Percentiles rank a stretch among this genome's conserved stretches.
These are phyloP conservation scores for Hirsutella minnesotensis DNA, from an alignment of 2,329 filamentous ascomycete genomes.

Conservation along the genomic window DNA sequence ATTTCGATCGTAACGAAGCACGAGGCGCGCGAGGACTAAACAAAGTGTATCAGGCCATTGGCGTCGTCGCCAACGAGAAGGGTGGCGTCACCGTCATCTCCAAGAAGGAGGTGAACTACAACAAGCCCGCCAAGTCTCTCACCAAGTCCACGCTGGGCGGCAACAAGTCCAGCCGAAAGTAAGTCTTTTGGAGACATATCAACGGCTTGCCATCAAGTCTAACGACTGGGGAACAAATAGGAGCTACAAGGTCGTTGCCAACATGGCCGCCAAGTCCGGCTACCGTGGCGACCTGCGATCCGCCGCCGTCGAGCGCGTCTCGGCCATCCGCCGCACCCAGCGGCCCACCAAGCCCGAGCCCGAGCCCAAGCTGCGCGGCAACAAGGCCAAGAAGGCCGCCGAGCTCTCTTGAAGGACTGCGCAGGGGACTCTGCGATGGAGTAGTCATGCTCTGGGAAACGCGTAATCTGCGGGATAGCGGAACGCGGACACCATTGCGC, in stretches of 20 bases:
- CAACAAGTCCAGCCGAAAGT: slow-evolving; percentile 65
- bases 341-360: slow-evolving; percentile 63
- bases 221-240: slow-evolving; percentile 31
- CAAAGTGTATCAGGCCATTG: slow-evolving; percentile 56
- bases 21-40: slow-evolving; percentile 5
- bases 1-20: slow-evolving; percentile 16
- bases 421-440: background rate
- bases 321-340: slow-evolving; percentile 72
- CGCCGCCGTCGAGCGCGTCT: slow-evolving; percentile 74
- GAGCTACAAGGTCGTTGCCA: slow-evolving; percentile 83
- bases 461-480: slow-evolving; percentile 1
- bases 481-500: background rate
- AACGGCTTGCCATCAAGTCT: slow-evolving; percentile 3
- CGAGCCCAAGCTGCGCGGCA: slow-evolving; percentile 65
- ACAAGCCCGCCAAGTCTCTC: slow-evolving; percentile 60
- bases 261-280: slow-evolving; percentile 66
- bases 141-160: slow-evolving; percentile 58
- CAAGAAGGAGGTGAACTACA: slow-evolving; percentile 66
- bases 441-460: background rate
- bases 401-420: slow-evolving; percentile 16
- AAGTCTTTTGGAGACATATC: slow-evolving; percentile 10
- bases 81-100: slow-evolving; percentile 68
- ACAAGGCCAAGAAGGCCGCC: slow-evolving; percentile 64
- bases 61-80: slow-evolving; percentile 63
- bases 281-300: slow-evolving; percentile 75